These are phyloP conservation scores for Evernia prunastri DNA, from an alignment of 495 filamentous ascomycete species.

Conservation along the genomic window DNA sequence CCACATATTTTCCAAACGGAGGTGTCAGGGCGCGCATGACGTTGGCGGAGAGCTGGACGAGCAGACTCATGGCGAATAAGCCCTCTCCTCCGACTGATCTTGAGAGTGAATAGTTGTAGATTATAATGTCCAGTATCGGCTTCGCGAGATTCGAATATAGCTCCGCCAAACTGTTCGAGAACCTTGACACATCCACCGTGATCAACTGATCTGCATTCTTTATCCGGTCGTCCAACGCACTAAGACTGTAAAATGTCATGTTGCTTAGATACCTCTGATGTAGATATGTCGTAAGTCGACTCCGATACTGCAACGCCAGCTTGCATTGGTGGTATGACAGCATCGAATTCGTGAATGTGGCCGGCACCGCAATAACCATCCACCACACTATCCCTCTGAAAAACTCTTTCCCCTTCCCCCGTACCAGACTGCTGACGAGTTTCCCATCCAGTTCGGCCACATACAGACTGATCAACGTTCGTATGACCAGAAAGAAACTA, in stretches of 20 bases:
- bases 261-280: conserved; percentile 90
- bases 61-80: conserved; percentile 83
- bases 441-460: conserved; percentile 93
- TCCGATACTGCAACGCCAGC: conserved; percentile 85
- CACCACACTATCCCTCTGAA: conserved; percentile 88
- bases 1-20: conserved; percentile 97
- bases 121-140: conserved; percentile 86
- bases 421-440: conserved; percentile 82
- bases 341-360: conserved; percentile 99
- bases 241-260: conserved; percentile 96
- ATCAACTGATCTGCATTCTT: conserved; percentile 98
- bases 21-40: conserved; percentile 93
- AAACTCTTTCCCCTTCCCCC: conserved; percentile 88
- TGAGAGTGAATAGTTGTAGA: conserved; percentile 91
- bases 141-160: conserved; percentile 98
- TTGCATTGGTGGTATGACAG: conserved; percentile 97
- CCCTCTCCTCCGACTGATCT: conserved; percentile 92
- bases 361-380: conserved; percentile 97
- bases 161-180: conserved; percentile 90
- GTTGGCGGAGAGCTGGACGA: conserved; percentile 87
- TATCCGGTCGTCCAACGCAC: conserved; percentile 91
- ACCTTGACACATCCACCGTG: conserved; percentile 90
- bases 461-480: conserved; percentile 88
- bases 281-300: conserved; percentile 82
- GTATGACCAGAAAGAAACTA: conserved; percentile 74